Base-by-base conservation (phyloP, 129 eudicot genomes). In the Silybum marianum region DNA sequence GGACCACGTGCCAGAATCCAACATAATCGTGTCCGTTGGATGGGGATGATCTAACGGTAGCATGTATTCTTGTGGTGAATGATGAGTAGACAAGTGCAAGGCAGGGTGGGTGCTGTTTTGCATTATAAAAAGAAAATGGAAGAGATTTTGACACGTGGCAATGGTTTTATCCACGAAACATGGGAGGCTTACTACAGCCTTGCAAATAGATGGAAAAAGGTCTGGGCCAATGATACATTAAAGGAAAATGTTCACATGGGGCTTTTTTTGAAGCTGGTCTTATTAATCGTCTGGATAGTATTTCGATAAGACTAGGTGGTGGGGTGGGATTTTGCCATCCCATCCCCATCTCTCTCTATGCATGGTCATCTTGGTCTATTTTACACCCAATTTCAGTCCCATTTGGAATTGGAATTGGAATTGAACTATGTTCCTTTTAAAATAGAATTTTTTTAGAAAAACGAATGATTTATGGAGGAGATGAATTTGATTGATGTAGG, bases 101-200 rank as follows among this genome's bases (percentile, higher is more conserved):
- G 51, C 30, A 3, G n/a, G n/a, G n/a, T n/a, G 36, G 82, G 77
- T 39, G 40, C 75, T 73, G 79, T 60, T 69, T 36, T 34, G 71
- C 54, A 39, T 76, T 72, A 13, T 54, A 54, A 34, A 66, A 32
- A 32, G 3, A 39, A 81, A 62, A 21, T 58, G 28, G 13, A 67
- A 4, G 24, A 2, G 40, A 54, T n/a, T 16, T 54, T 12, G 78
- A 87, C 90, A 87, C 82, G 86, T 87, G 88, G 66, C 39, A 16
- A 19, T 16, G 1, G 19, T 10, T 19, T 9, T 34, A 77, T 81
- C 90, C 90, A 68, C 87, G 30, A 23, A 86, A 74, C 26, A 21
- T 86, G 86, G 63, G 46, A 48, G 60, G 42, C 67, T 51, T 66
- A 72, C 70, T 72, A 19, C 82, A 26, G 76, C 75, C 68, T 48